phyloP scores from a whole-genome alignment of 1,284 basidiomycete species.

The Apiotrichum akiyoshidainum region DNA sequence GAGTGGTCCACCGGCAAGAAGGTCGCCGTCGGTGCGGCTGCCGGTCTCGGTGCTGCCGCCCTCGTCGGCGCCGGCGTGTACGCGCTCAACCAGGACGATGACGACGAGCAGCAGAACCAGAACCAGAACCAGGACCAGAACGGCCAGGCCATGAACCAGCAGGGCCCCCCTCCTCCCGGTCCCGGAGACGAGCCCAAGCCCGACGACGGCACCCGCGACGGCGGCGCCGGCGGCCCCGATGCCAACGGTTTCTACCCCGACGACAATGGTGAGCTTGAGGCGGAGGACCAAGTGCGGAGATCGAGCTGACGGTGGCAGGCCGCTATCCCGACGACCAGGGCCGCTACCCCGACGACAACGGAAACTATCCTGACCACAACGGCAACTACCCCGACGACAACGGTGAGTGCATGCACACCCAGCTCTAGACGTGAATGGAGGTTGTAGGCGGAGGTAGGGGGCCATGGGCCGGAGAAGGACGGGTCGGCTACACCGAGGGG shows the following conservation, averaged over 20 bases:
- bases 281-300: no score
- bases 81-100: not conserved
- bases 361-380: constrained; percentile 1
- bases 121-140: not conserved
- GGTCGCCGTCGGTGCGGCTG: constrained; percentile 5
- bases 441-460: no score
- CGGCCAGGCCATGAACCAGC: not conserved
- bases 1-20: constrained; percentile 9
- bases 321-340: not conserved
- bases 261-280: not conserved
- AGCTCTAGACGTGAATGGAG: no score
- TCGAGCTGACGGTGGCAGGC: no score
- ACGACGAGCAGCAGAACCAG: constrained; percentile 1
- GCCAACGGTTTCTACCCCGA: constrained; percentile 4
- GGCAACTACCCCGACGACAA: constrained; percentile 8
- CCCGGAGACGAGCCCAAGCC: not conserved
- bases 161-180: not conserved
- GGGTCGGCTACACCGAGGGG: no score
- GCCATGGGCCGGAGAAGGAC: no score
- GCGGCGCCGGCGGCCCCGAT: not conserved
- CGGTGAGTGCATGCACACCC: not conserved
- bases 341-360: not conserved
- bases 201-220: not conserved
- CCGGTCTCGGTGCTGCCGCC: constrained; percentile 1
- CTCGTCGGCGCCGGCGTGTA: not conserved